Conservation (phyloP, 176 grass and related monocot genomes). For the Lolium rigidum region DNA sequence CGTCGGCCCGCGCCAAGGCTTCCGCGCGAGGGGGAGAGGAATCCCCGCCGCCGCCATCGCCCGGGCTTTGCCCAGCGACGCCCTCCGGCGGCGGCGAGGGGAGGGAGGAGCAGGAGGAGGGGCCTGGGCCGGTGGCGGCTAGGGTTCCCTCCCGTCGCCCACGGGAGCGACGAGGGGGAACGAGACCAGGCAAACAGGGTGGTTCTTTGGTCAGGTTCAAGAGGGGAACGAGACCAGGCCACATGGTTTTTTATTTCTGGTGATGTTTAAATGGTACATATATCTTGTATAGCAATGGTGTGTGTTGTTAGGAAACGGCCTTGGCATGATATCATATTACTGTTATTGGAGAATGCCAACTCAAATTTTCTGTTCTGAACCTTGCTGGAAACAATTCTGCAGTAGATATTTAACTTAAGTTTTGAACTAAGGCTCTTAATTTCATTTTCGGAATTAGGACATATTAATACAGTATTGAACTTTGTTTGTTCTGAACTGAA, state of each 20-base stretch:
- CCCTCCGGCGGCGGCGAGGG: too few species aligned
- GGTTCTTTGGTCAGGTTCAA: too few species aligned
- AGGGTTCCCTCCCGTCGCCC: too few species aligned
- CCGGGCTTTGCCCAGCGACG: too few species aligned
- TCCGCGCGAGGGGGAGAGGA: too few species aligned
- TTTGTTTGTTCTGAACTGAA: neutral
- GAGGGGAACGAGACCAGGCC: too few species aligned
- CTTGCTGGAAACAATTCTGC: neutral
- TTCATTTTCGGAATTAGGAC: neutral
- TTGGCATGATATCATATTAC: neutral
- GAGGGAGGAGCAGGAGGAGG: too few species aligned
- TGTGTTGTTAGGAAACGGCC: neutral
- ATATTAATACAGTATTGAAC: neutral
- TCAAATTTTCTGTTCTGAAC: neutral
- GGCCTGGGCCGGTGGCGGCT: too few species aligned
- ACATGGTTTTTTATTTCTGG: neutral
- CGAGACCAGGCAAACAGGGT: too few species aligned
- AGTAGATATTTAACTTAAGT: neutral
- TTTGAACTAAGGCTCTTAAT: neutral
- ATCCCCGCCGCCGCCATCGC: too few species aligned
- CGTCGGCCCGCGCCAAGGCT: too few species aligned
- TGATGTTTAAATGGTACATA: neutral
- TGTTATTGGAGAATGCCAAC: neutral
- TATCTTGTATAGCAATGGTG: neutral
- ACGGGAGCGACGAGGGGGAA: too few species aligned